These are phyloP conservation scores for Cydonia oblonga DNA, from an alignment of 331 rosid species.

Conservation along the genomic window DNA sequence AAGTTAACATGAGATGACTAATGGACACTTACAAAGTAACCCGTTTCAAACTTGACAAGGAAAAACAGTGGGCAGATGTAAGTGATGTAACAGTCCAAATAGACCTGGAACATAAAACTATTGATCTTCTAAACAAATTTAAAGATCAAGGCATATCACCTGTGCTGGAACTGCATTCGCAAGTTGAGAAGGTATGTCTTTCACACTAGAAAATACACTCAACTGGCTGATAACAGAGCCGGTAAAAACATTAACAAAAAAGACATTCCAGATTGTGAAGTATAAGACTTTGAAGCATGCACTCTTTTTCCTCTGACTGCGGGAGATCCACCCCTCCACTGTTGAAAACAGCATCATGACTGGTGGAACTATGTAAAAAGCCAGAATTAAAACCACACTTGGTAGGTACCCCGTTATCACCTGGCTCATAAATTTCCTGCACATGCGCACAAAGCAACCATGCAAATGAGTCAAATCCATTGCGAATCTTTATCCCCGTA, in stretches of 20 bases:
- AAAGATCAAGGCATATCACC: constrained; percentile 38
- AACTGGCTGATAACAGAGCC: constrained; percentile 64
- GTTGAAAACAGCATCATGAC: constrained; percentile 67
- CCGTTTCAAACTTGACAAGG: not conserved
- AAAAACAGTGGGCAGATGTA: not conserved
- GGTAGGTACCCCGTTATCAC: constrained; percentile 91
- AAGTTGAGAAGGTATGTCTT: constrained; percentile 65
- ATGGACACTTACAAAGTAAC: not conserved
- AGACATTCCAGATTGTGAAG: constrained; percentile 93
- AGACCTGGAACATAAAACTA: not conserved
- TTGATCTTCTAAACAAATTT: not conserved
- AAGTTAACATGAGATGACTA: not conserved
- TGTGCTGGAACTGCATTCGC: constrained; percentile 82
- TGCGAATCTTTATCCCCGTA: not conserved
- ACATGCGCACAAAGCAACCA: constrained; percentile 3
- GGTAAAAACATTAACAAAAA: constrained; percentile 72
- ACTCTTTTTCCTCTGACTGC: constrained; percentile 80
- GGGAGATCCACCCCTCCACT: constrained; percentile 77
- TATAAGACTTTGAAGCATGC: constrained; percentile 83
- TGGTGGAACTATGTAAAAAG: constrained; percentile 62
- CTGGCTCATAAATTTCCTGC: constrained; percentile 59
- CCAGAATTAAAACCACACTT: constrained; percentile 69
- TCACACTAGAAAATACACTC: constrained; percentile 50
- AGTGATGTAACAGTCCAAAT: not conserved
- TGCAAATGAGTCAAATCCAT: not conserved